These are phyloP conservation scores for Xerocomellus intermedius DNA, from an alignment of 768 basidiomycete genomes.

Conservation along the genomic window DNA sequence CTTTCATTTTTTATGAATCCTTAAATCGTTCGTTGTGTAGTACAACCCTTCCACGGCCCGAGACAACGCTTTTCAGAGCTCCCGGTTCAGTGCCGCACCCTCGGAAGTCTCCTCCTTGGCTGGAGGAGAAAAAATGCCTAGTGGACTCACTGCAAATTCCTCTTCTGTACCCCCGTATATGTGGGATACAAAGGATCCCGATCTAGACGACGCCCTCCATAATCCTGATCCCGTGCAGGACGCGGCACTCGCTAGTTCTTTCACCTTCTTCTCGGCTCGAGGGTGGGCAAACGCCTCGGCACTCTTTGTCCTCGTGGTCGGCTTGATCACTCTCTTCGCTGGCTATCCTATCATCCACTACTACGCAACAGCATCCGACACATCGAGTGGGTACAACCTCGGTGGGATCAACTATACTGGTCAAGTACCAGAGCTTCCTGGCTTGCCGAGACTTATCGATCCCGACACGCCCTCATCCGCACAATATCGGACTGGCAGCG, in stretches of 20 bases:
- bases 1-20: neutral
- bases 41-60: slow-evolving; percentile 52
- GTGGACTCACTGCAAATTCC: slow-evolving; percentile 40
- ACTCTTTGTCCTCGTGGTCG: slow-evolving; percentile 64
- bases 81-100: slow-evolving; percentile 57
- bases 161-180: slow-evolving; percentile 67
- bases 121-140: slow-evolving; percentile 37
- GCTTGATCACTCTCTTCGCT: slow-evolving; percentile 77
- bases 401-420: slow-evolving; percentile 81
- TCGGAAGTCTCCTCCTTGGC: slow-evolving; percentile 44
- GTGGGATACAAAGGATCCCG: slow-evolving; percentile 80
- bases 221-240: slow-evolving; percentile 81
- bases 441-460: slow-evolving; percentile 73
- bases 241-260: slow-evolving; percentile 54
- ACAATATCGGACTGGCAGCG: slow-evolving; percentile 58
- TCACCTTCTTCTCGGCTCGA: slow-evolving; percentile 74
- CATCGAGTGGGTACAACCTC: slow-evolving; percentile 69
- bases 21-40: slow-evolving; percentile 32
- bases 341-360: slow-evolving; percentile 83
- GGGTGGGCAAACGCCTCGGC: slow-evolving; percentile 82
- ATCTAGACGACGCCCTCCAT: slow-evolving; percentile 88
- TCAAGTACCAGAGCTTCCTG: slow-evolving; percentile 76
- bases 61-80: slow-evolving; percentile 44
- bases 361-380: slow-evolving; percentile 33
- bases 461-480: slow-evolving; percentile 63